phyloP scores from a whole-genome alignment of 805 yeast species.

The Myxozyma nipponensis region DNA sequence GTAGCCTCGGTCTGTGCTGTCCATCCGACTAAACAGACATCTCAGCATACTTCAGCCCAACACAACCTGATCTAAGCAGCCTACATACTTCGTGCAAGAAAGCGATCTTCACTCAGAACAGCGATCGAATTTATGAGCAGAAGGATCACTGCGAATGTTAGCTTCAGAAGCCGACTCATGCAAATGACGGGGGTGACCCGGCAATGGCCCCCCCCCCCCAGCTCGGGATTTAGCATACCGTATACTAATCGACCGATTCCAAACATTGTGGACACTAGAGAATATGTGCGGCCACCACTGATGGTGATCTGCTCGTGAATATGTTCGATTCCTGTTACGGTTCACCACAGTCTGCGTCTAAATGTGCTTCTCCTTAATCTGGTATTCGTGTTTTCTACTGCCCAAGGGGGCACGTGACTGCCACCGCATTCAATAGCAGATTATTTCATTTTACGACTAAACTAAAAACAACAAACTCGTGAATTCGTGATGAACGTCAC shows the following conservation, averaged over 20 bases:
- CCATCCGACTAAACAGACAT: conserved; percentile 45
- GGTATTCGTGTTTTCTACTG: too few relatives aligned
- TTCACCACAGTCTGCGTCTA: too few relatives aligned
- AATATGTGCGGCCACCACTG: too few relatives aligned
- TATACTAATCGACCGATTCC: conserved; percentile 40
- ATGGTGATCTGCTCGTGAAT: too few relatives aligned
- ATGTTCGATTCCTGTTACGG: too few relatives aligned
- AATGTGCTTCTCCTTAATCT: too few relatives aligned
- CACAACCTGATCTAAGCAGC: not conserved
- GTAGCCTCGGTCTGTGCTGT: conserved; percentile 40
- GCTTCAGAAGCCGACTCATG: not conserved
- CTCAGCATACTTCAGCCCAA: not conserved
- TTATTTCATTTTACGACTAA: too few relatives aligned
- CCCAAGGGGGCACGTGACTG: too few relatives aligned
- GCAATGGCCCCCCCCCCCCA: too few relatives aligned
- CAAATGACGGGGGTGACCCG: too few relatives aligned
- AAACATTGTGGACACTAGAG: conserved; percentile 36
- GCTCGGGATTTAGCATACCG: too few relatives aligned
- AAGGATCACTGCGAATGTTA: conserved; percentile 34
- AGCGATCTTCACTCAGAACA: conserved; percentile 74
- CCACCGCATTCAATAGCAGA: too few relatives aligned
- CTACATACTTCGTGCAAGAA: conserved; percentile 57
- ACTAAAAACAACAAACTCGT: not conserved
- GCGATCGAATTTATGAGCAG: conserved; percentile 71
- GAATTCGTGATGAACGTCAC: not conserved